Conservation (phyloP, 441 rosid species). For the Jatropha multifida region DNA sequence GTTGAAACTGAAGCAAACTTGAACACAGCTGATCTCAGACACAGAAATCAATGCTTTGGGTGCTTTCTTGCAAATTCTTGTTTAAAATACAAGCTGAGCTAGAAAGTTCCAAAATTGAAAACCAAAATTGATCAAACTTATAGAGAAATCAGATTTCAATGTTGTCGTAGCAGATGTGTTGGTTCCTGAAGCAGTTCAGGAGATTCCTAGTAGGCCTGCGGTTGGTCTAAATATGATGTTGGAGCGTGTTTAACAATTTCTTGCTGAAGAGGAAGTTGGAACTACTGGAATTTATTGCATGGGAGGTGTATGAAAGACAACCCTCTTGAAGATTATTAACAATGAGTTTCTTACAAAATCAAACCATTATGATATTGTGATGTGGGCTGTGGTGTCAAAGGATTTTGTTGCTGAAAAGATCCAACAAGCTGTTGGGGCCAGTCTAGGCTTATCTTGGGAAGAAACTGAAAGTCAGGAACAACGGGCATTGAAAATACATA, state of each 20-base stretch:
- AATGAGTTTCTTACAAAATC: constrained; percentile 22
- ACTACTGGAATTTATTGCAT: constrained; percentile 41
- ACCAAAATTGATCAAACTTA: constrained; percentile 28
- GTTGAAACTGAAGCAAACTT: constrained; percentile 34
- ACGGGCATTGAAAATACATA: constrained; percentile 38
- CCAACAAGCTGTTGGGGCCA: constrained; percentile 38
- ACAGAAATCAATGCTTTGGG: constrained; percentile 24
- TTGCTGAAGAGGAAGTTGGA: constrained; percentile 36
- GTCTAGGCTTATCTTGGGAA: constrained; percentile 44
- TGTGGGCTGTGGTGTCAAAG: constrained; percentile 48
- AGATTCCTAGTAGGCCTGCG: constrained; percentile 38
- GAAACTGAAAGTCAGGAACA: constrained; percentile 36
- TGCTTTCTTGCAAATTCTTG: constrained; percentile 22
- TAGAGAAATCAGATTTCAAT: constrained; percentile 25
- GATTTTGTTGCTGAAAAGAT: constrained; percentile 42
- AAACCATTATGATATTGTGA: constrained; percentile 32
- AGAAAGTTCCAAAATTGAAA: constrained; percentile 28
- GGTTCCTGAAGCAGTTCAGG: constrained; percentile 24
- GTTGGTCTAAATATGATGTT: constrained; percentile 34
- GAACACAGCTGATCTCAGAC: constrained; percentile 22
- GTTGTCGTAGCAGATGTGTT: constrained; percentile 19
- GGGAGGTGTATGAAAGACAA: constrained; percentile 52
- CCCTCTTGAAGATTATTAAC: constrained; percentile 36
- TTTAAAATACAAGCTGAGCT: constrained; percentile 29
- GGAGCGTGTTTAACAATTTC: constrained; percentile 32